Base-by-base conservation (phyloP, 176 grass and related monocot species). In the Carex kokanica region DNA sequence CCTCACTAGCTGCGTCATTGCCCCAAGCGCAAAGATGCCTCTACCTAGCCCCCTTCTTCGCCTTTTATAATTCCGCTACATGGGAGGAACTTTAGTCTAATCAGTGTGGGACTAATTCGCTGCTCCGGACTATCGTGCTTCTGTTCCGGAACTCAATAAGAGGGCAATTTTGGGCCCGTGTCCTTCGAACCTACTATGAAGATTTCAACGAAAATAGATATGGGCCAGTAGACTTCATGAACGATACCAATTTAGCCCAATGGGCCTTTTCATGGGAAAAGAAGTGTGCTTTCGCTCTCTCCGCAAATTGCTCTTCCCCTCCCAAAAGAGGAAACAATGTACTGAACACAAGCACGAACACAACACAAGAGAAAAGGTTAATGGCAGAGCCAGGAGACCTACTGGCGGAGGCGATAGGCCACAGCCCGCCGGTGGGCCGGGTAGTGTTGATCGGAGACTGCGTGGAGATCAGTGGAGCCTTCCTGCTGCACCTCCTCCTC, bases 1-100 rank as follows among this genome's bases (percentile, higher is more conserved):
- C 87, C 87, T 89, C 87, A 89, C 87, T 85, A 89, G 87, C 87
- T 89, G 87, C 87, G 87, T 89, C 83, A 89, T 89, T 89, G 87
- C 87, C 87, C 87, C 87, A 89, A 89, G 87, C 87, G 87, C 87
- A 89, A 89, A 89, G 87, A 89, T 89, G 7, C 31, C 9, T 49
- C 10, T 0, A 0, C 2, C 0, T 0, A 0, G 6, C 0, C 4
- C 57, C 16, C 3, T 11, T 1, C 60, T 60, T 29, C 74, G 27
- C 0, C 0, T 18, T 74, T 86, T 86, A 77, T 77, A 54, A 13
- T 67, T n/a, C 3, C 45, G 1, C 60, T 8, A 4, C 16, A 8
- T 1, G 9, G 13, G 41, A 27, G 11, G 2, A 54, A 25, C 21
- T 53, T 25, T 2, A 24, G 20, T 12, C 20, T 2, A 6, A 75